Conservation (phyloP, 2,329 filamentous ascomycete genomes). For the Penicillium janthinellum region DNA sequence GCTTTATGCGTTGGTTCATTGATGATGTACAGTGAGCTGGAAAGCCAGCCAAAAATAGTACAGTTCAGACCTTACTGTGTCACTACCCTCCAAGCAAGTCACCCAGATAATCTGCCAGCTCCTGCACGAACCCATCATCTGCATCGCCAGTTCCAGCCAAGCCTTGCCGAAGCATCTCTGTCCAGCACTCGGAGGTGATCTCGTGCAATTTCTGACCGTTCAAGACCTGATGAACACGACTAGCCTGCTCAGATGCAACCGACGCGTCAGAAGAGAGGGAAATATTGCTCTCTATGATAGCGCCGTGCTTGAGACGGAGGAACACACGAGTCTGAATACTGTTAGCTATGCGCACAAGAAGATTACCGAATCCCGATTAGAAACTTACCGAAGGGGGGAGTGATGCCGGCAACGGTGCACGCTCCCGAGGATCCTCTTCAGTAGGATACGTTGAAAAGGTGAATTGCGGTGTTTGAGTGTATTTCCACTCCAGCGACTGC, state of each 20-base stretch:
- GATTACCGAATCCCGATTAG: background rate
- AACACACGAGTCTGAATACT: slow-evolving; percentile 43
- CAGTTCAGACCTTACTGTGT: background rate
- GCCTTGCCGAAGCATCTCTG: slow-evolving; percentile 24
- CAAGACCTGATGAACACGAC: slow-evolving; percentile 33
- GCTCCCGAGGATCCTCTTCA: slow-evolving; percentile 59
- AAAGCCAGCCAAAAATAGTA: slow-evolving; percentile 7
- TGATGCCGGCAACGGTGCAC: slow-evolving; percentile 53
- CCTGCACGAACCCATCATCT: slow-evolving; percentile 19
- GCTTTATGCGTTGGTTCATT: background rate
- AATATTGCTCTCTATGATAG: slow-evolving; percentile 43
- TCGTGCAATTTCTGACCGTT: slow-evolving; percentile 53
- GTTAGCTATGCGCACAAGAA: slow-evolving; percentile 1
- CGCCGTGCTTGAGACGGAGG: slow-evolving; percentile 44
- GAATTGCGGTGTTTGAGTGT: slow-evolving; percentile 83
- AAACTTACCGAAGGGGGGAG: slow-evolving; percentile 51
- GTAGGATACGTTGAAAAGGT: slow-evolving; percentile 65
- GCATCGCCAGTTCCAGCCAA: slow-evolving; percentile 17
- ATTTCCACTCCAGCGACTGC: slow-evolving; percentile 67
- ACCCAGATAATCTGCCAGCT: slow-evolving; percentile 32
- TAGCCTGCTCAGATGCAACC: slow-evolving; percentile 37
- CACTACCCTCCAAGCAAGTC: slow-evolving; percentile 28
- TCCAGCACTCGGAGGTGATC: slow-evolving; percentile 39
- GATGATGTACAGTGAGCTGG: background rate
- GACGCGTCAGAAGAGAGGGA: slow-evolving; percentile 39